Base-by-base conservation (phyloP, 2,329 filamentous ascomycete genomes). In the Ophiosphaerella korrae region DNA sequence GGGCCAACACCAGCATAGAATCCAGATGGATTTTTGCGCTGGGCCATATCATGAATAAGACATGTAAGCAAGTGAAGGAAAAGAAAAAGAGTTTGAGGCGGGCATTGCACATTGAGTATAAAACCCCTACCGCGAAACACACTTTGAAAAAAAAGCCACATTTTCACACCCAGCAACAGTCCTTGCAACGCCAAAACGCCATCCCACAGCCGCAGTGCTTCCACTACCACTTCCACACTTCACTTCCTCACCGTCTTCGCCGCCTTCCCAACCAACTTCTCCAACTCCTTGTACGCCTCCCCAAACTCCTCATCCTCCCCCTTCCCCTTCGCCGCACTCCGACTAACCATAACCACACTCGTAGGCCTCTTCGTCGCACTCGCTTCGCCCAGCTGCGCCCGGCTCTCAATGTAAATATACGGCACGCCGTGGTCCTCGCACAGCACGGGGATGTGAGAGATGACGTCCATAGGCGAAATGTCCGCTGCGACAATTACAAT, bases 371-470 rank as follows among this genome's bases (percentile, higher is more conserved):
- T 99, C 42, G 94, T 99, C 75, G 88, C 89, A 54, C 92, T 92
- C 3, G 94, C 93, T 63, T 90, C 90, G 70, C 94, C 94, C 50
- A 99, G 86, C 80, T 97, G 93, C 55, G 92, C 93, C 66, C 94
- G 88, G 69, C 89, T 95, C 54, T 88, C 86, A 66, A 99, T 90
- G 76, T 95, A 99, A 76, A 99, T 86, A 80, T 97, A 99, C 31
- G 94, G 94, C 53, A 97, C 90, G 77, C 90, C 90, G 83, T 97
- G 92, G 79, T 97, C 93, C 80, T 99, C 94, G 83, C 94, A 97
- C 51, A 97, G 88, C 50, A 99, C 90, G 67, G 94, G 94, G 62
- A 99, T 90, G 79, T 99, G 94, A 53, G 90, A 94, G 79, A 99
- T 97, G 74, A 99, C 94, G 77, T 99, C 94, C 87, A 94, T 93